Percentiles rank a stretch among this genome's conserved stretches.
These are phyloP conservation scores for Spergularia bocconei DNA, from an alignment of 148 eudicot genomes.

Conservation along the genomic window DNA sequence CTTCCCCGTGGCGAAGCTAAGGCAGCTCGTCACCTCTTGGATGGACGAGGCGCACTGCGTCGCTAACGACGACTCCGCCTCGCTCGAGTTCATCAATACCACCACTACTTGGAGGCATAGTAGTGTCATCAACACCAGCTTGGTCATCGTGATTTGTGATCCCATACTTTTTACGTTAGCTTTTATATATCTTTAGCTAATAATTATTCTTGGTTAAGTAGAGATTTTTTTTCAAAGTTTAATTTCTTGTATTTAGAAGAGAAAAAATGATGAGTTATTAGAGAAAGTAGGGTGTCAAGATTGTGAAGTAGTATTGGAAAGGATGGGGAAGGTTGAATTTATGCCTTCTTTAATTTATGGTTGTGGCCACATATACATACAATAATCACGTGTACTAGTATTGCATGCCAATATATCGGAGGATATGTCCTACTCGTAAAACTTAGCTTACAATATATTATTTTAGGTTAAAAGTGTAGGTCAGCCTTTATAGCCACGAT, in stretches of 20 bases:
- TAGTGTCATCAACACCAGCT: constrained; percentile 1
- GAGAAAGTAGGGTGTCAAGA: background rate
- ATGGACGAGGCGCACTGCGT: constrained; percentile 40
- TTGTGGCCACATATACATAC: background rate
- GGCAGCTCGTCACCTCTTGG: constrained; percentile 41
- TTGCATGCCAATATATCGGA: no score
- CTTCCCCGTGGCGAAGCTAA: constrained; percentile 49
- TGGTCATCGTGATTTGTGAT: background rate
- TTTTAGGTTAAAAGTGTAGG: no score
- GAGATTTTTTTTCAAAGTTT: no score
- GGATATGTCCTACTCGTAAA: no score
- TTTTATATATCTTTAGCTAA: background rate
- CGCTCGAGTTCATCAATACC: background rate
- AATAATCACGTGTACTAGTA: background rate
- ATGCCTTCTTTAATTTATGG: constrained; percentile 13
- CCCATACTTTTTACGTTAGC: background rate
- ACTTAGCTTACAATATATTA: no score
- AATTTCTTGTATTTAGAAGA: background rate
- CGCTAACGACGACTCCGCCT: constrained; percentile 7
- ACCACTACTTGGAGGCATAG: background rate
- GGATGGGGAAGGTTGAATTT: background rate
- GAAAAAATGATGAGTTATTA: background rate
- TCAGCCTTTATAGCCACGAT: no score
- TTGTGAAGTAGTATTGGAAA: constrained; percentile 3
- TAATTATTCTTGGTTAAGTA: no score